Percentiles rank a stretch among this genome's conserved stretches.
Evolutionary conservation across 441 rosid genomes (phyloP).

Genomic region (Arabidopsis lyrata): DNA sequence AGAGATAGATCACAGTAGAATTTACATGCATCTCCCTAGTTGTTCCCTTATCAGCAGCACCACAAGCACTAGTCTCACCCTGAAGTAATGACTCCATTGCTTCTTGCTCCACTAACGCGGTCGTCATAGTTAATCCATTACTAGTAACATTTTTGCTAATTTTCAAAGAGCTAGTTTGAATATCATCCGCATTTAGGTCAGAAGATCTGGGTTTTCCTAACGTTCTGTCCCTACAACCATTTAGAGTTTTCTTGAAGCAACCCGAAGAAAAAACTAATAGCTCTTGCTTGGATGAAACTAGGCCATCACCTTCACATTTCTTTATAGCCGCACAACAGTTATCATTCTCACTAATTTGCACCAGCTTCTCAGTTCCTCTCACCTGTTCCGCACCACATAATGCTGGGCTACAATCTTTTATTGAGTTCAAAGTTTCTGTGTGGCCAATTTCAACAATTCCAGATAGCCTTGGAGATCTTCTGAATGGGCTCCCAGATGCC

Average conservation of each 20-base stretch:
- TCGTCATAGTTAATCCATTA: conserved; percentile 28
- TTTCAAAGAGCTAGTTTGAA: conserved; percentile 23
- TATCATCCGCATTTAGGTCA: conserved; percentile 15
- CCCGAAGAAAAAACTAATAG: conserved; percentile 3
- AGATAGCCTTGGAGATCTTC: conserved; percentile 44
- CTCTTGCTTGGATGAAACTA: conserved; percentile 27
- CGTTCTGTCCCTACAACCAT: conserved; percentile 22
- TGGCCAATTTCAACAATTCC: conserved; percentile 36
- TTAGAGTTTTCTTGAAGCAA: conserved; percentile 29
- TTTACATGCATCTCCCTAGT: conserved; percentile 39
- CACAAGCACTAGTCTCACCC: conserved; percentile 17
- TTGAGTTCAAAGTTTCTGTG: conserved; percentile 8
- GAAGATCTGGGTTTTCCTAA: conserved; percentile 28
- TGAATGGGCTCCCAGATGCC: conserved; percentile 18
- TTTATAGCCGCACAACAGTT: conserved; percentile 17
- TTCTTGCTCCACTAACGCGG: conserved; percentile 37
- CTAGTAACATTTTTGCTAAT: conserved; percentile 18
- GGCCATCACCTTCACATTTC: conserved; percentile 31
- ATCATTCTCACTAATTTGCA: conserved; percentile 37
- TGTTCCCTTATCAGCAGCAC: conserved; percentile 21
- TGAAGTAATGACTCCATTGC: conserved; percentile 20
- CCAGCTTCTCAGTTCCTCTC: conserved; percentile 46
- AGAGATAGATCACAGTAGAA: conserved; percentile 33
- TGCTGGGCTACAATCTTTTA: neutral
- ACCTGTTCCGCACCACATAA: conserved; percentile 31